Base-by-base conservation (phyloP, 108 stramenopile genomes). In the Nitzschia sp. region DNA sequence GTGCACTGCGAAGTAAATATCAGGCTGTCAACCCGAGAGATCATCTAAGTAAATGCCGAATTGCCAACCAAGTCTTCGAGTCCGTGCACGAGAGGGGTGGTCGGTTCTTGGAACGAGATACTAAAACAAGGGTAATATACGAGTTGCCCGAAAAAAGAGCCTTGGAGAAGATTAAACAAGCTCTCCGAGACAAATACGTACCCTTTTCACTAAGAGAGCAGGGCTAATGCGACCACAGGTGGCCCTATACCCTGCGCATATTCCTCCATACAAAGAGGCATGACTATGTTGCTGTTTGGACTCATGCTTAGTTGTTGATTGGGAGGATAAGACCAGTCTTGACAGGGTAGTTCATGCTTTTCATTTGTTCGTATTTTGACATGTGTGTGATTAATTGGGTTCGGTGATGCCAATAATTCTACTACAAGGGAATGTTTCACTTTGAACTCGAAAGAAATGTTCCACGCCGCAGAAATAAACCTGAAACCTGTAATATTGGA, bases 121-220 rank as follows among this genome's bases (percentile, higher is more conserved):
- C 40, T 19, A 48, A 48, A 58, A 69, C 42, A 21, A 58, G 53
- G 42, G 56, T 55, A 6, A 57, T 51, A 44, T 69, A 34, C 22
- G 37, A 44, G 12, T 11, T 69, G n/a, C 68, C 68, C 12, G 57
- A 57, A 37, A 24, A 26, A 24, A 46, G 46, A 24, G 57, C 53
- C 6, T 58, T 69, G 44, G 56, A 48, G 19, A 69, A 69, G 40
- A 58, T 69, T 8, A 69, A 69, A 41, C 68, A 69, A 21, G 68
- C 68, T 6, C 26, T 69, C 15, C 25, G 68, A 51, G 68, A 69
- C 55, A 58, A 69, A 15, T 69, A 70, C 20, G 59, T 70, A 8
- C 69, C 69, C 25, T 41, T 48, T 52, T 70, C 14, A 17, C 14
- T 48, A 1, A 2, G 17, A 48, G 46, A 48, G 17, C 17, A 15